Conservation (phyloP, 1,139 yeast genomes). For the Geotrichum fermentans region DNA sequence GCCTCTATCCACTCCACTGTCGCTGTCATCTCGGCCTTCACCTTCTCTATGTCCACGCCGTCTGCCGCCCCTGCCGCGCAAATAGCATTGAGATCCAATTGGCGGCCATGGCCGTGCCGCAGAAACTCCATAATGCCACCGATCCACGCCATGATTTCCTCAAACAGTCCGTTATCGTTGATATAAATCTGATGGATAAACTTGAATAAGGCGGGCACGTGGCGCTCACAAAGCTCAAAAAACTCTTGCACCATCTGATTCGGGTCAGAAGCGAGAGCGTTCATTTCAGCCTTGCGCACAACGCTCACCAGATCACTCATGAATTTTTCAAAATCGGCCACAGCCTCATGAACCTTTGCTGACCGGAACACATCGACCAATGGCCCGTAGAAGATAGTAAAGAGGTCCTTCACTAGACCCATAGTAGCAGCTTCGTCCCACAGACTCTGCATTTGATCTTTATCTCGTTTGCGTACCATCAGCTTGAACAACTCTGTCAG, state of each 20-base stretch:
- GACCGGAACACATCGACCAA: constrained; percentile 68
- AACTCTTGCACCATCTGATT: constrained; percentile 60
- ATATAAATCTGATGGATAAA: constrained; percentile 73
- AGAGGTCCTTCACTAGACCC: constrained; percentile 60
- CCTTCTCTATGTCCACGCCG: constrained; percentile 42
- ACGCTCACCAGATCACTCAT: constrained; percentile 63
- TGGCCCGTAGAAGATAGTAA: constrained; percentile 80
- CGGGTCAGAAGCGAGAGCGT: constrained; percentile 46
- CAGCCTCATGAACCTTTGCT: constrained; percentile 71
- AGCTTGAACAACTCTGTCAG: constrained; percentile 61
- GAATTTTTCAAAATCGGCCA: constrained; percentile 67
- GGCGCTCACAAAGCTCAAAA: constrained; percentile 59
- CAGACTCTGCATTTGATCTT: constrained; percentile 63
- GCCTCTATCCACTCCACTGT: constrained; percentile 44
- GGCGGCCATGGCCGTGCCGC: constrained; percentile 45
- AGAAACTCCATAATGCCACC: constrained; percentile 56
- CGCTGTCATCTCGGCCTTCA: constrained; percentile 44
- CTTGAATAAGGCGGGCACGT: constrained; percentile 63
- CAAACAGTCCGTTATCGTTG: constrained; percentile 71
- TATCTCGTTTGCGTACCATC: constrained; percentile 66
- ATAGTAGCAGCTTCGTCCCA: constrained; percentile 85
- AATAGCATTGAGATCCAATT: constrained; percentile 36
- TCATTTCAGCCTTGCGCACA: constrained; percentile 48
- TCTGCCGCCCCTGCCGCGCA: constrained; percentile 34
- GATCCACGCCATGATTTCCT: constrained; percentile 68